phyloP scores from a whole-genome alignment of 2,329 filamentous ascomycete genomes.

The Corinectria fuckeliana region DNA sequence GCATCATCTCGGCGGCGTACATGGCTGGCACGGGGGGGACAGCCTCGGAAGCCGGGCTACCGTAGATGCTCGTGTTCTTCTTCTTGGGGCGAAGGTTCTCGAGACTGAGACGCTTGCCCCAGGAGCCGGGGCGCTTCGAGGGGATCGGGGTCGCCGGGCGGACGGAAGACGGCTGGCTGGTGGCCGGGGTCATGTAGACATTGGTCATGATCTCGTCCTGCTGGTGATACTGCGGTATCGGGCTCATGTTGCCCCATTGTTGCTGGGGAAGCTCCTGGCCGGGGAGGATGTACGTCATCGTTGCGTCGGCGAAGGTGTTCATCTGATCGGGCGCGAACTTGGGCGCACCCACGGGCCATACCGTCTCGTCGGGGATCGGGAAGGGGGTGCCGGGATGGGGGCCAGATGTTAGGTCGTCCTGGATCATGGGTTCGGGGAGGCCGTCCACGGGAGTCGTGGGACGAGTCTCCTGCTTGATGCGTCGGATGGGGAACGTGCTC shows the following conservation, averaged over 20 bases:
- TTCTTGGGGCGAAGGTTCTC: slow-evolving; percentile 47
- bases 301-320: slow-evolving; percentile 41
- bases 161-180: slow-evolving; percentile 32
- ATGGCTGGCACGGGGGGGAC: slow-evolving; percentile 39
- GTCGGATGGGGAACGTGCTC: slow-evolving; percentile 40
- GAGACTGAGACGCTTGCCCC: slow-evolving; percentile 47
- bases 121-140: slow-evolving; percentile 48
- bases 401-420: slow-evolving; percentile 43
- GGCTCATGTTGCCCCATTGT: slow-evolving; percentile 35
- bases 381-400: slow-evolving; percentile 51
- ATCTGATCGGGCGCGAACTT: slow-evolving; percentile 49
- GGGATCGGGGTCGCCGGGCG: slow-evolving; percentile 49
- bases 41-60: slow-evolving; percentile 38
- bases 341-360: slow-evolving; percentile 48
- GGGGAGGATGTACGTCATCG: slow-evolving; percentile 41
- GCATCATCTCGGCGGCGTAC: slow-evolving; percentile 38
- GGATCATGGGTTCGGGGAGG: slow-evolving; percentile 42
- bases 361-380: slow-evolving; percentile 47
- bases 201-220: slow-evolving; percentile 39
- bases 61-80: slow-evolving; percentile 43
- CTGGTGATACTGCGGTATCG: slow-evolving; percentile 39
- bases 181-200: slow-evolving; percentile 34
- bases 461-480: slow-evolving; percentile 45
- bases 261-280: slow-evolving; percentile 38
- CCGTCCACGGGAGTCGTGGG: slow-evolving; percentile 45